Evolutionary conservation across 768 basidiomycete genomes (phyloP).

Genomic region (Melanogaster broomeanus): DNA sequence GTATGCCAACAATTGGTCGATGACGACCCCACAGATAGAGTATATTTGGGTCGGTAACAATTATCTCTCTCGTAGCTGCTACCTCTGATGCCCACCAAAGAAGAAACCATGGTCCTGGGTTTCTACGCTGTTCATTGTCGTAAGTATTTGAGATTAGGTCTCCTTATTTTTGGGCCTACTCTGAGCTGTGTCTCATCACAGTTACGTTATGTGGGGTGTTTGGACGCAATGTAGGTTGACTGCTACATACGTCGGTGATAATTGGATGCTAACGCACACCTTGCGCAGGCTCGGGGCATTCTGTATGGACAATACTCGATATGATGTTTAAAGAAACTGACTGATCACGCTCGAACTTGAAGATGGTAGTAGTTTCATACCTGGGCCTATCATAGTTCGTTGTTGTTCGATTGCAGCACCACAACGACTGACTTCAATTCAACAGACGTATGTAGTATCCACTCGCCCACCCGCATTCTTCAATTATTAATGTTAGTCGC

Average conservation of each 20-base stretch:
- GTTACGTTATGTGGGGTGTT: too few relatives aligned
- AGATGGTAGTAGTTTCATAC: constrained; percentile 1
- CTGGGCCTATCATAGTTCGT: constrained; percentile 6
- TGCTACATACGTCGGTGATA: not conserved
- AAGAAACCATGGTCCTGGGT: too few relatives aligned
- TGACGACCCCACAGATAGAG: too few relatives aligned
- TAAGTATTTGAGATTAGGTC: too few relatives aligned
- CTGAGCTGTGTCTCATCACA: too few relatives aligned
- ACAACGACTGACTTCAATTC: not conserved
- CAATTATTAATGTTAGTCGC: not conserved
- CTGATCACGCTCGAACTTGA: not conserved
- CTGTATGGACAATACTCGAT: not conserved
- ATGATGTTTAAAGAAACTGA: not conserved
- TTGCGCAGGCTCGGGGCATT: not conserved
- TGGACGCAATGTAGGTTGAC: too few relatives aligned
- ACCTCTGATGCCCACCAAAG: too few relatives aligned
- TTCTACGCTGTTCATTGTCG: too few relatives aligned
- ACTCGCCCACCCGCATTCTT: not conserved
- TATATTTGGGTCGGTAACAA: too few relatives aligned
- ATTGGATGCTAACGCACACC: not conserved
- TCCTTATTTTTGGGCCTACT: too few relatives aligned
- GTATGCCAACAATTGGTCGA: too few relatives aligned
- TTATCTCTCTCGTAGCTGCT: too few relatives aligned
- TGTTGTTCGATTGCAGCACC: not conserved
- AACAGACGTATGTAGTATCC: constrained; percentile 6